These are phyloP conservation scores for Apiotrichum porosum DNA, from an alignment of 1,284 basidiomycete genomes.

Conservation along the genomic window DNA sequence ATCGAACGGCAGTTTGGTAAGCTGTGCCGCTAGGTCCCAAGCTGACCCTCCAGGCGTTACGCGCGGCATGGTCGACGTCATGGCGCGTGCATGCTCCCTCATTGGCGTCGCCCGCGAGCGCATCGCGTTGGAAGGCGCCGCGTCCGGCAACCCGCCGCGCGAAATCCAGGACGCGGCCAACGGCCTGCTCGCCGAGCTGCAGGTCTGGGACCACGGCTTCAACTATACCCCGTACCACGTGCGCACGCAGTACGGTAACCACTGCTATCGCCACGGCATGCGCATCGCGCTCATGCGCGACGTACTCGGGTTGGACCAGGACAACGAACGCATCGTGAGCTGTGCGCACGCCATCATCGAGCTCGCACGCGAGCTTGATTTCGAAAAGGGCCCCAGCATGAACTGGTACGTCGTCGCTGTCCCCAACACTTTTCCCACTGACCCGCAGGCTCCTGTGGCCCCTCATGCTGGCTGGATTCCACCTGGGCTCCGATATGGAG, in stretches of 20 bases:
- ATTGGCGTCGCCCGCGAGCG: slow-evolving; percentile 21
- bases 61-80: slow-evolving; percentile 42
- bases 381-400: slow-evolving; percentile 23
- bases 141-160: slow-evolving; percentile 4
- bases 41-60: slow-evolving; percentile 25
- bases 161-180: slow-evolving; percentile 28
- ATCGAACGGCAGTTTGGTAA: slow-evolving; percentile 42
- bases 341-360: slow-evolving; percentile 36
- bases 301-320: slow-evolving; percentile 31
- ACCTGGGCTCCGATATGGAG: slow-evolving; percentile 29
- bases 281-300: slow-evolving; percentile 35
- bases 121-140: slow-evolving; percentile 5
- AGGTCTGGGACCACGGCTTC: slow-evolving; percentile 36
- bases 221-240: slow-evolving; percentile 38
- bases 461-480: slow-evolving; percentile 38
- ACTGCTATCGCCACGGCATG: slow-evolving; percentile 39
- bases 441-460: slow-evolving; percentile 42
- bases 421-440: background rate
- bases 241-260: slow-evolving; percentile 40
- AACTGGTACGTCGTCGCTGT: slow-evolving; percentile 37
- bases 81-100: slow-evolving; percentile 34
- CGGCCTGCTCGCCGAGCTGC: slow-evolving; percentile 34
- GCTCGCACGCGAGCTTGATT: slow-evolving; percentile 31
- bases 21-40: background rate
- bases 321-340: slow-evolving; percentile 29